phyloP scores from a whole-genome alignment of 768 basidiomycete species.

The Boletellus sp. region DNA sequence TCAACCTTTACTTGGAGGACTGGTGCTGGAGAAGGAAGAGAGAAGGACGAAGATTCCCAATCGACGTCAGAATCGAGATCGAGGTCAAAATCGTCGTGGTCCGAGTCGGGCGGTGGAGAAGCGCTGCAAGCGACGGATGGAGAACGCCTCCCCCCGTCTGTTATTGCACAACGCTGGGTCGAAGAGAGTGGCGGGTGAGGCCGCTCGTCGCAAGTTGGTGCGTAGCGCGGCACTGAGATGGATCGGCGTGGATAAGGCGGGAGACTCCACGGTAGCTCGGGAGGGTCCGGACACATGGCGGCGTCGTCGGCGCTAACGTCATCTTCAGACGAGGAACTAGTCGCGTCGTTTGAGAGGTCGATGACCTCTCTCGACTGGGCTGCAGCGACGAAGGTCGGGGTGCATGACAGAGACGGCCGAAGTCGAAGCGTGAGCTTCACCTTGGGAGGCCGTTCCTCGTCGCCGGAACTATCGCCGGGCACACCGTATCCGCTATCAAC shows the following conservation, averaged over 20 bases:
- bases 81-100: conserved; percentile 41
- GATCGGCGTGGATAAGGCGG: conserved; percentile 57
- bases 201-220: conserved; percentile 40
- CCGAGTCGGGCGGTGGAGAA: conserved; percentile 70
- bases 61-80: conserved; percentile 57
- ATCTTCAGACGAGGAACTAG: conserved; percentile 38
- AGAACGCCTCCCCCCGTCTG: conserved; percentile 44
- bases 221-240: conserved; percentile 54
- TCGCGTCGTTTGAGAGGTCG: conserved; percentile 40
- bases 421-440: conserved; percentile 70
- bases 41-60: conserved; percentile 52
- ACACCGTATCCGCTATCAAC: conserved; percentile 28
- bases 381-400: conserved; percentile 8
- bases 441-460: conserved; percentile 48
- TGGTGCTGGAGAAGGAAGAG: conserved; percentile 20
- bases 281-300: conserved; percentile 18
- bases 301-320: conserved; percentile 22
- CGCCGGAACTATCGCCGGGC: conserved; percentile 22
- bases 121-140: conserved; percentile 57
- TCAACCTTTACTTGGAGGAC: conserved; percentile 19
- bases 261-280: conserved; percentile 45
- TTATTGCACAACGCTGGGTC: conserved; percentile 18
- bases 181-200: conserved; percentile 29
- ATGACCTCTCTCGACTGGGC: conserved; percentile 30
- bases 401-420: conserved; percentile 36